Percentiles rank a stretch among this genome's conserved stretches.
Evolutionary conservation across 768 basidiomycete genomes (phyloP).

Genomic region (Lactifluus volemus): DNA sequence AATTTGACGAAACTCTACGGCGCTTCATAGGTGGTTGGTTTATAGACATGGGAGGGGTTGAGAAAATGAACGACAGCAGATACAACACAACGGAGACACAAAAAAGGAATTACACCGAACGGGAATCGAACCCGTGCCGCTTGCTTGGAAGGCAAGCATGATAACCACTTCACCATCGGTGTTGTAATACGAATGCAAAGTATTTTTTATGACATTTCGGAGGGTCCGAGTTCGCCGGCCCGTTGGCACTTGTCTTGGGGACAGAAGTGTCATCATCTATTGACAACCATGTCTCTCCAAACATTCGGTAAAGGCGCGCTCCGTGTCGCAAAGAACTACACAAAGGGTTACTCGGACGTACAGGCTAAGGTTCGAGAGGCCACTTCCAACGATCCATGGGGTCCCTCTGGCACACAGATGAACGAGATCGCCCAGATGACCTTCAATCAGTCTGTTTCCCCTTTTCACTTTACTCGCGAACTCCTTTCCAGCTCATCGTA

Average conservation of each 20-base stretch:
- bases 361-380: slow-evolving; percentile 95
- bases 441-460: slow-evolving; percentile 78
- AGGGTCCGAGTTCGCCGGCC: not conserved
- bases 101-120: slow-evolving; percentile 19
- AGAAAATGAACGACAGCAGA: not conserved
- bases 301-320: slow-evolving; percentile 79
- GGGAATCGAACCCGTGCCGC: slow-evolving; percentile 28
- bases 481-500: not conserved
- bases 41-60: not conserved
- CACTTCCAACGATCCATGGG: slow-evolving; percentile 97
- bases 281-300: slow-evolving; percentile 44
- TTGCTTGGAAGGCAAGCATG: slow-evolving; percentile 32
- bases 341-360: slow-evolving; percentile 90
- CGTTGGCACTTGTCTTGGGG: no score
- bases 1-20: slow-evolving; percentile 8
- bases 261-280: not conserved
- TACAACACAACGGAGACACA: not conserved
- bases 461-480: not conserved
- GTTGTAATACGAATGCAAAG: not conserved
- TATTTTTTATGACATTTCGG: not conserved
- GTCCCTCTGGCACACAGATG: slow-evolving; percentile 96
- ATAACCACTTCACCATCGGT: slow-evolving; percentile 28
- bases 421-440: slow-evolving; percentile 96
- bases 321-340: slow-evolving; percentile 90
- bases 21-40: not conserved